Percentiles rank a stretch among this genome's conserved stretches.
phyloP scores from a whole-genome alignment of 2,329 filamentous ascomycete species.

The Xylariales sp. region DNA sequence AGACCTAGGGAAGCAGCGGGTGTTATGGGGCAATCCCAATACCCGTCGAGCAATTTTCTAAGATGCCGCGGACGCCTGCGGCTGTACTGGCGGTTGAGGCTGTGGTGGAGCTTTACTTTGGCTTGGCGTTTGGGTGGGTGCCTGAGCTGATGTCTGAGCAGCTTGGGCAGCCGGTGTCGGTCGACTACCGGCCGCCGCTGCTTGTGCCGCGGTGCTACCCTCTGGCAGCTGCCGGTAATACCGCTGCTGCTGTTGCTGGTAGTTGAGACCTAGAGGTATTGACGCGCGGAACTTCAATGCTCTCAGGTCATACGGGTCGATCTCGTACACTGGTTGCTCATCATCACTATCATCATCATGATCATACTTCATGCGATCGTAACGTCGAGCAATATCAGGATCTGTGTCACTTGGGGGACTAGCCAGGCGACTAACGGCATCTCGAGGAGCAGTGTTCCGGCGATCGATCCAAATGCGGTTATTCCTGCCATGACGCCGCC shows the following conservation, averaged over 20 bases:
- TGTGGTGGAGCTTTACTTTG: constrained; percentile 11
- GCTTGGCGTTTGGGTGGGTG: too few relatives aligned
- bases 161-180: too few relatives aligned
- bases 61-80: constrained; percentile 3
- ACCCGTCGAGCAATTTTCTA: too few relatives aligned
- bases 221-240: constrained; percentile 33
- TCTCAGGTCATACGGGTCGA: constrained; percentile 65
- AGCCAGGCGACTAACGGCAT: constrained; percentile 9
- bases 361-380: constrained; percentile 82
- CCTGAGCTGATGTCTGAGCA: constrained; percentile 7
- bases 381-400: constrained; percentile 26
- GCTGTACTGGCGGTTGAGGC: constrained; percentile 3
- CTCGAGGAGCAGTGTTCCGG: constrained; percentile 30
- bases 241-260: neutral
- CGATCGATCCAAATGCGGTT: constrained; percentile 87
- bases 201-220: constrained; percentile 20
- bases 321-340: constrained; percentile 69
- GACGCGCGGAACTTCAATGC: constrained; percentile 59
- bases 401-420: constrained; percentile 25
- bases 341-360: constrained; percentile 75
- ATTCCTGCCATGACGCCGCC: constrained; percentile 78
- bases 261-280: constrained; percentile 47
- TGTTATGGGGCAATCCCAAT: too few relatives aligned
- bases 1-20: too few relatives aligned
- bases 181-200: constrained; percentile 13